A percentile compares a stretch with the other conserved stretches of the same genome.
Evolutionary conservation across 345 rosid genomes (phyloP).

Genomic region (Pugionium dolabratum): DNA sequence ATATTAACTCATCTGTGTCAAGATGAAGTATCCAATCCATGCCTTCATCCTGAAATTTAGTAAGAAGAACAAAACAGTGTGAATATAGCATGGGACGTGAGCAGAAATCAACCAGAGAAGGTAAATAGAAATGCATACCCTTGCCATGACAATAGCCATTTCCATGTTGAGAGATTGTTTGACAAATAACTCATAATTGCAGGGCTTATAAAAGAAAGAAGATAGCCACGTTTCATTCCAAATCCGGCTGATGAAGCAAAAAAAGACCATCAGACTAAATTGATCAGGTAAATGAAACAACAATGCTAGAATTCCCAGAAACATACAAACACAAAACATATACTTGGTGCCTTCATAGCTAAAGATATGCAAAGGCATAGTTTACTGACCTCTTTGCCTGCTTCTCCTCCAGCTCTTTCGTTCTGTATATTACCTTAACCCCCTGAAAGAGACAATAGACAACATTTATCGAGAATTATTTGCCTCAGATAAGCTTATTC

Average conservation of each 20-base stretch:
- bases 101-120: slow-evolving; percentile 25
- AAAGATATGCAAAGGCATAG: slow-evolving; percentile 4
- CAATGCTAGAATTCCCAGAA: not conserved
- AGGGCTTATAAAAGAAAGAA: slow-evolving; percentile 93
- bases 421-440: slow-evolving; percentile 80
- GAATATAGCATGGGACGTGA: slow-evolving; percentile 15
- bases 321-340: slow-evolving; percentile 15
- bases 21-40: slow-evolving; percentile 97
- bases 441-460: slow-evolving; percentile 52
- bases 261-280: not conserved
- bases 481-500: slow-evolving; percentile 13
- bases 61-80: slow-evolving; percentile 10
- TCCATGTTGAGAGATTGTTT: slow-evolving; percentile 99
- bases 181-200: slow-evolving; percentile 94
- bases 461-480: slow-evolving; percentile 13
- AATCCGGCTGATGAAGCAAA: slow-evolving; percentile 61
- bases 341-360: slow-evolving; percentile 4
- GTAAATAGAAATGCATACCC: slow-evolving; percentile 59
- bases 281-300: slow-evolving; percentile 24
- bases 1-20: slow-evolving; percentile 86
- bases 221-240: slow-evolving; percentile 99
- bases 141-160: slow-evolving; percentile 99
- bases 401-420: slow-evolving; percentile 85
- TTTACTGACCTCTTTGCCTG: slow-evolving; percentile 75
- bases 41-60: slow-evolving; percentile 63